These are phyloP conservation scores for Citrus trifoliata DNA, from an alignment of 345 rosid genomes.

Conservation along the genomic window DNA sequence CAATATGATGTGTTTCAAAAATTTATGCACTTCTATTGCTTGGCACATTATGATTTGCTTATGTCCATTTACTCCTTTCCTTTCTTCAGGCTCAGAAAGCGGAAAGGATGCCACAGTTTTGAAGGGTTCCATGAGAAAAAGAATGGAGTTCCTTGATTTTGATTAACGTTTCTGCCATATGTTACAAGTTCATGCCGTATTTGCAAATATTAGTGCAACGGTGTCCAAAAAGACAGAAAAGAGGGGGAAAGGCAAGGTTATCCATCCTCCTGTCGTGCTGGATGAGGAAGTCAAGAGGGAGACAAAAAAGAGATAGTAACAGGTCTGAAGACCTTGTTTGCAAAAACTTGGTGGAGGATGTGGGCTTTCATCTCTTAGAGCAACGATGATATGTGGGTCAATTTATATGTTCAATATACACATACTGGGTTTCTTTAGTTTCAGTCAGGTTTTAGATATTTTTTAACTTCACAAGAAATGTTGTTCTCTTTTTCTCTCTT, in stretches of 20 bases:
- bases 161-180: slow-evolving; percentile 26
- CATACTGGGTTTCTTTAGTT: slow-evolving; percentile 8
- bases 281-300: slow-evolving; percentile 8
- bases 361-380: slow-evolving; percentile 6
- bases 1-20: not conserved
- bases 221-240: slow-evolving; percentile 9
- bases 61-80: not conserved
- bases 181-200: slow-evolving; percentile 5
- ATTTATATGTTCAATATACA: slow-evolving; percentile 7
- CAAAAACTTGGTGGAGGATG: slow-evolving; percentile 9
- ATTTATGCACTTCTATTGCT: not conserved
- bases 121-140: slow-evolving; percentile 59
- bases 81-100: slow-evolving; percentile 58
- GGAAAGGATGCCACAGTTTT: slow-evolving; percentile 52
- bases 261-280: not conserved
- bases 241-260: slow-evolving; percentile 1
- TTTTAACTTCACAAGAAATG: not conserved
- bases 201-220: slow-evolving; percentile 26
- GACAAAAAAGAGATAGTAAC: not conserved
- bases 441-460: not conserved
- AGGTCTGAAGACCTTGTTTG: slow-evolving; percentile 6
- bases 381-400: slow-evolving; percentile 3
- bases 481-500: not conserved
- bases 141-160: slow-evolving; percentile 70
- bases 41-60: slow-evolving; percentile 4